Conservation (phyloP, 2,329 filamentous ascomycete genomes). For the Aspergillus costaricaensis region DNA sequence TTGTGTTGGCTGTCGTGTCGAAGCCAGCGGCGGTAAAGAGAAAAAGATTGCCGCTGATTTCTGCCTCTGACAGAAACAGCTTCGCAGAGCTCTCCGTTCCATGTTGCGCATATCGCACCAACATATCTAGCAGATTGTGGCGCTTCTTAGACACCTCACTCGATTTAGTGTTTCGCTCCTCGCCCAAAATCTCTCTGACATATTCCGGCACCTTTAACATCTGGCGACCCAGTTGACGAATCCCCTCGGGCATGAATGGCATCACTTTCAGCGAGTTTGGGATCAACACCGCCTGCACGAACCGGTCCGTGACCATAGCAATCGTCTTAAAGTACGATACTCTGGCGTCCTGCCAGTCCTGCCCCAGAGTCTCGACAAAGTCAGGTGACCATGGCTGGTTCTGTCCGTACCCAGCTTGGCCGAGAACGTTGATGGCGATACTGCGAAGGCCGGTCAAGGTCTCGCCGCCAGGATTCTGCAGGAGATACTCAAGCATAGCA, state of each 20-base stretch:
- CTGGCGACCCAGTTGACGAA: constrained; percentile 1
- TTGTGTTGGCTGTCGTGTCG: constrained; percentile 54
- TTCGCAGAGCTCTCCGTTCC: constrained; percentile 18
- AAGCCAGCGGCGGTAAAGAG: constrained; percentile 52
- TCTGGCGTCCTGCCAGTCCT: constrained; percentile 13
- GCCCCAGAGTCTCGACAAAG: constrained; percentile 18
- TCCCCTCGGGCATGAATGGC: neutral
- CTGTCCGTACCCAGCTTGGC: constrained; percentile 37
- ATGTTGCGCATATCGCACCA: constrained; percentile 7
- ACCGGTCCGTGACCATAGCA: constrained; percentile 30
- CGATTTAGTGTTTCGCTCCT: constrained; percentile 3
- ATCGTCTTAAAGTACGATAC: constrained; percentile 38
- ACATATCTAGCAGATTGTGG: constrained; percentile 11
- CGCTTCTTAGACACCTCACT: neutral
- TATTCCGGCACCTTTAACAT: constrained; percentile 9
- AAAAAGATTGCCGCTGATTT: constrained; percentile 50
- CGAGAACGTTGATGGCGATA: constrained; percentile 44
- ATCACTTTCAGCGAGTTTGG: constrained; percentile 26
- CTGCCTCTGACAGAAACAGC: constrained; percentile 37
- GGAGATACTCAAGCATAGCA: constrained; percentile 33
- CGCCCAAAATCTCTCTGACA: constrained; percentile 1
- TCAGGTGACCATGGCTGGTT: constrained; percentile 31
- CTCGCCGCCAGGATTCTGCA: constrained; percentile 26
- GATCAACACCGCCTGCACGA: constrained; percentile 32
- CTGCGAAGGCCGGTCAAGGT: constrained; percentile 33